Conservation (phyloP, 1,139 yeast species). For the Dujonia santamariae region DNA sequence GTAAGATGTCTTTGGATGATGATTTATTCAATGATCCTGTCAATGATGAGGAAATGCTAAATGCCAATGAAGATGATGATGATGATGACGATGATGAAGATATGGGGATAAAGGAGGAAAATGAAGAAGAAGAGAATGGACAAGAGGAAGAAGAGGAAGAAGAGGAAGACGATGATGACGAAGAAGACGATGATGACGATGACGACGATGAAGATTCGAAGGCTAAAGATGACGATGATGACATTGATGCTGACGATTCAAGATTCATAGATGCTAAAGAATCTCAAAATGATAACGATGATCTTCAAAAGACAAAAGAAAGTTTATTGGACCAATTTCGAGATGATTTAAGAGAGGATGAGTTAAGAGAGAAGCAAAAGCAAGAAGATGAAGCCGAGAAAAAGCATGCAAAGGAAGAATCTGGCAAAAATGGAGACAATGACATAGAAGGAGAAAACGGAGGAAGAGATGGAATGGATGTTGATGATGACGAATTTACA, state of each 20-base stretch:
- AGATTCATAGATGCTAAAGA: conserved; percentile 22
- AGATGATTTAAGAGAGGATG: conserved; percentile 7
- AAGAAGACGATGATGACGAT: conserved; percentile 21
- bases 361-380: neutral
- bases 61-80: conserved; percentile 14
- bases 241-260: conserved; percentile 16
- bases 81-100: conserved; percentile 15
- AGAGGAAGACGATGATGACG: conserved; percentile 16
- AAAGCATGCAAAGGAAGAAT: neutral
- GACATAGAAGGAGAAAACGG: no score
- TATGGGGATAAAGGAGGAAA: conserved; percentile 8
- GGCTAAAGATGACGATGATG: conserved; percentile 14
- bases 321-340: conserved; percentile 3
- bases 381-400: conserved; percentile 2
- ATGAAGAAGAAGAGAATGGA: conserved; percentile 13
- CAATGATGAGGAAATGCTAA: conserved; percentile 20
- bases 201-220: conserved; percentile 17
- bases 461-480: conserved; percentile 3
- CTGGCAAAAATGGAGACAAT: no score
- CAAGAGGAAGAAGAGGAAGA: conserved; percentile 14
- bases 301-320: conserved; percentile 2
- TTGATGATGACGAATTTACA: conserved; percentile 1
- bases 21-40: conserved; percentile 25
- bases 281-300: conserved; percentile 7
- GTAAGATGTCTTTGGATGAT: conserved; percentile 18